These are phyloP conservation scores for Sistotremastrum suecicum DNA, from an alignment of 768 basidiomycete species.

Conservation along the genomic window DNA sequence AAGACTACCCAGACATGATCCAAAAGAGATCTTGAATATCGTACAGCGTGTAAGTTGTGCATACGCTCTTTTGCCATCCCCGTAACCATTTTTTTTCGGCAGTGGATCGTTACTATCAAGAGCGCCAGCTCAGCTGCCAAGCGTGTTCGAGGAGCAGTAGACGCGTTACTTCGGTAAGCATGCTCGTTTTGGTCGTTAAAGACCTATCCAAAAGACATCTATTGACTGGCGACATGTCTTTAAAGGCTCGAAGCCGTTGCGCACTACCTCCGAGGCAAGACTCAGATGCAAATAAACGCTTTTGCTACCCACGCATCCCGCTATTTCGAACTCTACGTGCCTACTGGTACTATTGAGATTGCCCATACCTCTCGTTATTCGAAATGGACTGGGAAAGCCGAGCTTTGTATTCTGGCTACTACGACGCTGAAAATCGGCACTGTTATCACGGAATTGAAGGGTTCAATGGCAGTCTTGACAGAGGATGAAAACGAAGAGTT, in stretches of 20 bases:
- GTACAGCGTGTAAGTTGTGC: slow-evolving; percentile 56
- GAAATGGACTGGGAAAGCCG: slow-evolving; percentile 77
- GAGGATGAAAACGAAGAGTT: slow-evolving; percentile 79
- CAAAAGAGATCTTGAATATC: slow-evolving; percentile 51
- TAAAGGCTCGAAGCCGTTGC: slow-evolving; percentile 58
- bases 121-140: slow-evolving; percentile 17
- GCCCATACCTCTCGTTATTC: slow-evolving; percentile 81
- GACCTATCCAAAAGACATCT: slow-evolving; percentile 10
- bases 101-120: no score
- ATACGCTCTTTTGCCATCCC: slow-evolving; percentile 5
- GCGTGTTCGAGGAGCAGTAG: slow-evolving; percentile 50
- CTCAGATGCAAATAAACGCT: slow-evolving; percentile 78
- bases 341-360: slow-evolving; percentile 74
- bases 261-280: slow-evolving; percentile 62
- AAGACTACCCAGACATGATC: slow-evolving; percentile 61
- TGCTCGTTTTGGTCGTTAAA: slow-evolving; percentile 10
- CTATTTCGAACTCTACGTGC: slow-evolving; percentile 79
- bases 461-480: slow-evolving; percentile 79
- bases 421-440: slow-evolving; percentile 49
- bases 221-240: neutral
- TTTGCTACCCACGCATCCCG: slow-evolving; percentile 85
- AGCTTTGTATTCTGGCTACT: slow-evolving; percentile 77
- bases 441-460: slow-evolving; percentile 77
- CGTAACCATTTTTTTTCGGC: slow-evolving; percentile 13
- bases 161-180: slow-evolving; percentile 60